Conservation (phyloP, 2,329 filamentous ascomycete species). For the Scedosporium aurantiacum region DNA sequence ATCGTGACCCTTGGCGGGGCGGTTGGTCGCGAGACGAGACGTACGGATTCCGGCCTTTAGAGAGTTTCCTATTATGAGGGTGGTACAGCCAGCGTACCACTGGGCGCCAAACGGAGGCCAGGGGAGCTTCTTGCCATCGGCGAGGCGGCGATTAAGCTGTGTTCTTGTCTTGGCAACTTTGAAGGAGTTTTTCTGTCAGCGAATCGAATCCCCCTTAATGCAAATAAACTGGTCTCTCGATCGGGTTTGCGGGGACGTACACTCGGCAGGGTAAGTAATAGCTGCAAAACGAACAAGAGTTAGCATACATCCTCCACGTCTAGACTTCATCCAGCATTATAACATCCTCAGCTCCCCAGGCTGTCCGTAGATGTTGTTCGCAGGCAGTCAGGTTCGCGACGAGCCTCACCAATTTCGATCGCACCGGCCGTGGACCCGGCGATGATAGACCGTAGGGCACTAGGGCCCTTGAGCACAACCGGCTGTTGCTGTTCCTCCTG, state of each 20-base stretch:
- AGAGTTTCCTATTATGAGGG: constrained; percentile 91
- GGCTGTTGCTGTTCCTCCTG: constrained; percentile 14
- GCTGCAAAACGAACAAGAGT: constrained; percentile 26
- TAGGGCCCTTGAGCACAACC: constrained; percentile 46
- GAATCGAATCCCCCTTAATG: not conserved
- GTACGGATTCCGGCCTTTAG: constrained; percentile 88
- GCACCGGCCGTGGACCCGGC: constrained; percentile 91
- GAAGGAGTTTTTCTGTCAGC: constrained; percentile 9
- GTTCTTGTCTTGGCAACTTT: constrained; percentile 87
- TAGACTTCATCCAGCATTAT: not conserved
- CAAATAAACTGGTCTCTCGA: not conserved
- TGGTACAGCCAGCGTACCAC: constrained; percentile 98
- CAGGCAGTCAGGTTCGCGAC: not conserved
- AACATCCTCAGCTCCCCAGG: no score
- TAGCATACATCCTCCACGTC: not conserved
- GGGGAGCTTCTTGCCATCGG: constrained; percentile 75
- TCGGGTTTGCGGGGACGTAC: constrained; percentile 35
- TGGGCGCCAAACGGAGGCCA: constrained; percentile 89
- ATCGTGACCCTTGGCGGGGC: not conserved
- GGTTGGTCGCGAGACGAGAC: constrained; percentile 20
- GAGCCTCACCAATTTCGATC: constrained; percentile 68
- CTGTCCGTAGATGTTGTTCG: no score
- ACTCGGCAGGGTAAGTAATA: constrained; percentile 91
- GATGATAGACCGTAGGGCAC: constrained; percentile 76
- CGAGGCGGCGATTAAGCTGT: constrained; percentile 78